Conservation (phyloP, 106 monocot genomes). For the Acorus calamus region DNA sequence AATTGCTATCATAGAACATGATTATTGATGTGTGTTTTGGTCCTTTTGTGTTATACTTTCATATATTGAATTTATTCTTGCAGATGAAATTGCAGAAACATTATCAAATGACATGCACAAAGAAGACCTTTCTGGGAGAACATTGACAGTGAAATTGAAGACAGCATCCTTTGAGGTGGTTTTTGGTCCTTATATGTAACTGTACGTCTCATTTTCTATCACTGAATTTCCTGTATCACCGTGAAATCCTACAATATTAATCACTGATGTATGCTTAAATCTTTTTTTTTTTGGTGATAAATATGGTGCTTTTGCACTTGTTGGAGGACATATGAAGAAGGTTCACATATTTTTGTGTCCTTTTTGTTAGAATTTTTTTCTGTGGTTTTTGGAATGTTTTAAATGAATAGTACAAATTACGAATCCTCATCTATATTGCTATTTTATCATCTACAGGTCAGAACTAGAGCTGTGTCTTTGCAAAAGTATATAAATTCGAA, state of each 20-base stretch:
- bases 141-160: conserved; percentile 88
- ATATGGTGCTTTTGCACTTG: no score
- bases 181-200: not conserved
- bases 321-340: no score
- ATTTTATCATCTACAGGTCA: conserved; percentile 38
- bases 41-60: no score
- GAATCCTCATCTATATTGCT: conserved; percentile 1
- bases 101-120: conserved; percentile 80
- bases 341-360: no score
- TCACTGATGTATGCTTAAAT: no score
- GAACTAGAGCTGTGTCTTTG: conserved; percentile 71
- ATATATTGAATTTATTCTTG: conserved; percentile 7
- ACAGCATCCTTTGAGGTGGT: conserved; percentile 83
- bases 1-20: not conserved
- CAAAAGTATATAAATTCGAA: conserved; percentile 67
- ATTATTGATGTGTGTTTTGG: no score
- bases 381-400: not conserved
- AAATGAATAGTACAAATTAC: not conserved
- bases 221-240: no score
- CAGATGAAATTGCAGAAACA: conserved; percentile 76
- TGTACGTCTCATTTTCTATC: no score
- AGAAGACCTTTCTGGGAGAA: conserved; percentile 62
- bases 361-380: no score
- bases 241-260: no score
- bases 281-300: no score